Percentiles rank a stretch among this genome's conserved stretches.
Evolutionary conservation across 163 green algal genomes (phyloP).

Genomic region (Chlamydomonas reinhardtii): DNA sequence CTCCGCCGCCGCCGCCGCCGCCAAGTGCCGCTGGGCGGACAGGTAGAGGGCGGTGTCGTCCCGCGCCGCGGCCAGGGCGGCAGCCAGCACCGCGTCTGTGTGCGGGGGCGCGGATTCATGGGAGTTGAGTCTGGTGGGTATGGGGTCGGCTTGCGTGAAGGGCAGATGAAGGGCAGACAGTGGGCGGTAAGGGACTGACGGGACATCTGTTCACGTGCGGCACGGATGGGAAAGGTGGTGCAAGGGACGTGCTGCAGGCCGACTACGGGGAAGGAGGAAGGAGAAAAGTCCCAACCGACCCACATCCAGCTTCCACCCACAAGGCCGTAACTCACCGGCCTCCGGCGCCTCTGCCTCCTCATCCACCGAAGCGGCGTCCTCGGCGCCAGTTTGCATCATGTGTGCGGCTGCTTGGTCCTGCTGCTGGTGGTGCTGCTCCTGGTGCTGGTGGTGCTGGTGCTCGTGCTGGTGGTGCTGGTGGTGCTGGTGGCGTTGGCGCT

Average conservation of each 20-base stretch:
- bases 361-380: background rate
- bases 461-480: background rate
- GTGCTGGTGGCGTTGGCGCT: background rate
- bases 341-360: background rate
- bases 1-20: slow-evolving; percentile 23
- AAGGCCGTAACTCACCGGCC: too few species aligned
- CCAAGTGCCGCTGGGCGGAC: background rate
- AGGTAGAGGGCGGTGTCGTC: slow-evolving; percentile 4
- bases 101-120: background rate
- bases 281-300: background rate
- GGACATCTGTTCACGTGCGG: too few species aligned
- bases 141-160: too few species aligned
- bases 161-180: too few species aligned
- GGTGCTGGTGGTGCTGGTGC: background rate
- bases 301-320: too few species aligned
- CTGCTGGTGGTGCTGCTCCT: background rate
- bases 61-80: background rate
- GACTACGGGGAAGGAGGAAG: too few species aligned
- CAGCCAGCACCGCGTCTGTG: slow-evolving; percentile 20
- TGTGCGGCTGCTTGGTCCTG: background rate
- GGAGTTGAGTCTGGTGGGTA: too few species aligned
- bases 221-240: too few species aligned
- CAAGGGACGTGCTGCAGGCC: too few species aligned
- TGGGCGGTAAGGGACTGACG: too few species aligned
- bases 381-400: background rate